These are phyloP conservation scores for Penicillium atrosanguineum DNA, from an alignment of 495 filamentous ascomycete genomes.

Conservation along the genomic window DNA sequence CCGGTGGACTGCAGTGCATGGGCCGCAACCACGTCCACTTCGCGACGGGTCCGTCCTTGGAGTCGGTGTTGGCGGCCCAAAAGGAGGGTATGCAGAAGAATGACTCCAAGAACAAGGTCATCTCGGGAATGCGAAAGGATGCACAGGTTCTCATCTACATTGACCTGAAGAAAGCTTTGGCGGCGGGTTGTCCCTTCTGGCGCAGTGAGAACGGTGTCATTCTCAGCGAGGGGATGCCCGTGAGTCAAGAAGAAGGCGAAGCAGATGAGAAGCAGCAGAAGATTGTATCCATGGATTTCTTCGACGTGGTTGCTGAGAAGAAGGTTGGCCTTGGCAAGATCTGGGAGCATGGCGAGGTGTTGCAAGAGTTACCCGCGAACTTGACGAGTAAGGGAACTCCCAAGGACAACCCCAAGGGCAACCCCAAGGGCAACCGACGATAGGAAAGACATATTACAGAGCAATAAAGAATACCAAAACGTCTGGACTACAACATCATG, in stretches of 20 bases:
- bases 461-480: neutral
- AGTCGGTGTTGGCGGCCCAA: conserved; percentile 24
- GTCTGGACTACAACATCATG: neutral
- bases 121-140: conserved; percentile 81
- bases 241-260: conserved; percentile 10
- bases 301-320: conserved; percentile 55
- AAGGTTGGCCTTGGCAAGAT: conserved; percentile 57
- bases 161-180: conserved; percentile 64
- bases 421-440: conserved; percentile 6
- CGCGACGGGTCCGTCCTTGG: conserved; percentile 60
- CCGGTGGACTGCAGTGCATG: conserved; percentile 80
- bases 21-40: conserved; percentile 84
- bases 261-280: conserved; percentile 18
- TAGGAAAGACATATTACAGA: neutral
- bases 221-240: conserved; percentile 45
- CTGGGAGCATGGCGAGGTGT: conserved; percentile 61
- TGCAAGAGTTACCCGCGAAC: conserved; percentile 48
- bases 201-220: conserved; percentile 80
- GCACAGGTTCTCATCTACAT: conserved; percentile 79
- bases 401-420: conserved; percentile 31
- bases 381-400: conserved; percentile 32
- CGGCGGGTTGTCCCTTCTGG: conserved; percentile 75
- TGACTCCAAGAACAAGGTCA: conserved; percentile 44
- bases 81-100: conserved; percentile 12
- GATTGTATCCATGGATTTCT: conserved; percentile 42